phyloP scores from a whole-genome alignment of 345 rosid species.

The Linum trigynum region DNA sequence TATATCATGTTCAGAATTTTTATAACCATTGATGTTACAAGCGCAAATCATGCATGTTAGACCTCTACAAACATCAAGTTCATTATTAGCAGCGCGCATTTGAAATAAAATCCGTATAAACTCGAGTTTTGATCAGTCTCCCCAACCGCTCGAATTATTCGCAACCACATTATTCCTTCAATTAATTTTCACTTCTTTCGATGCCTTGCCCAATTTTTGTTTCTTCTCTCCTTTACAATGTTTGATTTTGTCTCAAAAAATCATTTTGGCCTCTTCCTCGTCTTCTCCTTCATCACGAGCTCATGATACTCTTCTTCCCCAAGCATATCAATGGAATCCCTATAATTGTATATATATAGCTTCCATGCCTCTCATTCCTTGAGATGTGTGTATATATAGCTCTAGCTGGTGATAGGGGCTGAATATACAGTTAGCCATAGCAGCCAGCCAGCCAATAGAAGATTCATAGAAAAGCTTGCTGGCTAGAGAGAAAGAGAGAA shows the following conservation, averaged over 20 bases:
- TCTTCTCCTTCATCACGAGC: slow-evolving; percentile 35
- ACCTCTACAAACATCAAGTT: no score
- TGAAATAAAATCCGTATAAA: no score
- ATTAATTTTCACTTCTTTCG: slow-evolving; percentile 36
- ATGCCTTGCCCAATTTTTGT: slow-evolving; percentile 14
- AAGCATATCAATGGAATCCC: background rate
- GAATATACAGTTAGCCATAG: background rate
- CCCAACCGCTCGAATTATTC: no score
- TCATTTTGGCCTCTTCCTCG: background rate
- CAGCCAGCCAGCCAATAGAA: background rate
- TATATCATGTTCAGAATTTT: no score
- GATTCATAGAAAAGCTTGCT: background rate
- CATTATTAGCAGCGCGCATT: no score
- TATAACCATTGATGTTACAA: no score
- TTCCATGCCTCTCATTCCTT: background rate
- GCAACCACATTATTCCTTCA: slow-evolving; percentile 14
- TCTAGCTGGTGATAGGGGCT: no score
- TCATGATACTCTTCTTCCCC: slow-evolving; percentile 11
- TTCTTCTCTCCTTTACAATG: background rate
- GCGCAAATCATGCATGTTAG: no score
- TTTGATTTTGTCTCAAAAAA: background rate
- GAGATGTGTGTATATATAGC: background rate
- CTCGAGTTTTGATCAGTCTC: no score
- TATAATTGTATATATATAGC: background rate
- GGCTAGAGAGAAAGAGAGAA: background rate